Percentiles rank a stretch among this genome's conserved stretches.
Evolutionary conservation across 129 eudicot species (phyloP).

Genomic region (Cynara cardunculus): DNA sequence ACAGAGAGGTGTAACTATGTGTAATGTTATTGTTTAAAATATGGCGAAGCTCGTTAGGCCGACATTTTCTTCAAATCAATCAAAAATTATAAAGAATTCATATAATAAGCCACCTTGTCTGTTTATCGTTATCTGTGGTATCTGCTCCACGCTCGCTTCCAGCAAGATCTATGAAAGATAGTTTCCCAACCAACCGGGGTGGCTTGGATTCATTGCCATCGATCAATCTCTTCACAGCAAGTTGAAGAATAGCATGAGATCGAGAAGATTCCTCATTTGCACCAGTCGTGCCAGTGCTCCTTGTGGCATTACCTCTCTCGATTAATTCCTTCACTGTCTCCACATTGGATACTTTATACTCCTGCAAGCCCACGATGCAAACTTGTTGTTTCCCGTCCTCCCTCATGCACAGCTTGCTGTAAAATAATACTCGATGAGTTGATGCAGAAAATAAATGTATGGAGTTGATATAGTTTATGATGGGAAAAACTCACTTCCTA

Average conservation of each 20-base stretch:
- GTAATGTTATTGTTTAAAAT: background rate
- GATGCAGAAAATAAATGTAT: background rate
- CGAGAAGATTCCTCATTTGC: constrained; percentile 86
- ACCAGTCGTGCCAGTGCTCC: constrained; percentile 82
- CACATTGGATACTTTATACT: constrained; percentile 45
- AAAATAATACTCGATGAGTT: background rate
- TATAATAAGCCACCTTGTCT: constrained; percentile 44
- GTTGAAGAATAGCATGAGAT: constrained; percentile 84
- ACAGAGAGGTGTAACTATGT: background rate
- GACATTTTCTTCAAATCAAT: background rate
- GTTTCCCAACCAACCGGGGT: constrained; percentile 55
- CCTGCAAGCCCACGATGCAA: constrained; percentile 81
- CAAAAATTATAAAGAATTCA: background rate
- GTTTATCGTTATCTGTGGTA: constrained; percentile 78
- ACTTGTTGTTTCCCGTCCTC: constrained; percentile 85
- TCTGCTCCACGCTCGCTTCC: constrained; percentile 92
- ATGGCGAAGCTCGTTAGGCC: background rate
- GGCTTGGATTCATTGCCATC: constrained; percentile 66
- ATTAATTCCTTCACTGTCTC: constrained; percentile 52
- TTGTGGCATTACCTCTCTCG: constrained; percentile 65
- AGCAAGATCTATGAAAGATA: constrained; percentile 80
- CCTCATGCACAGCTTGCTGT: constrained; percentile 74
- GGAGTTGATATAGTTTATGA: background rate
- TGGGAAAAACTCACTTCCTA: constrained; percentile 43
- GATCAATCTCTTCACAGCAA: constrained; percentile 46